Base-by-base conservation (phyloP, 768 basidiomycete species). In the Lentinula boryana region DNA sequence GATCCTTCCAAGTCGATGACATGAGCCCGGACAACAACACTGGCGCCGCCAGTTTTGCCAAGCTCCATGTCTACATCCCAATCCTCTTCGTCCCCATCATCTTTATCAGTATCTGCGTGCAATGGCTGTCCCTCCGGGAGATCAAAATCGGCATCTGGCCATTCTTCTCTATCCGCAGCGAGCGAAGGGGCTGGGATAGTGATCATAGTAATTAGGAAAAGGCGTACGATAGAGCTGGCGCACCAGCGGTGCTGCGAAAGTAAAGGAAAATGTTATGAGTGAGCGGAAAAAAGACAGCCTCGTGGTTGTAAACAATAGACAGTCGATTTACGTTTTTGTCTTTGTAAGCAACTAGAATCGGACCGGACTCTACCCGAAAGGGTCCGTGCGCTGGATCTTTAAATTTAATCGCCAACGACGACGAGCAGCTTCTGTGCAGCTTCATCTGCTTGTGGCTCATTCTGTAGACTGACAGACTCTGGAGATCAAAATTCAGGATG, bases 101-200 rank as follows among this genome's bases (percentile, higher is more conserved):
- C 84, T 74, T 80, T 87, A 78, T 88, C 87, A 21, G 81, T 82
- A 27, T 79, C 80, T 40, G 86, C 72, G 65, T 87, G 84, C 56
- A 91, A 81, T 53, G 84, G 78, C 52, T 82, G 82, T 46, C 84
- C 91, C 52, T 93, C 91, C 58, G 88, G 86, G 21, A 93, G 76
- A 70, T 92, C 91, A 69, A 93, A 93, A 74, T 93, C 91, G 63
- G 88, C 88, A 72, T 93, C 91, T 48, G 84, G 80, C 91, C 91
- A 93, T 76, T 92, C 89, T 74, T 93, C 91, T 63, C 83, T 81
- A 59, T 80, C 71, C 41, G 78, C 68, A 44, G 76, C 72, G 63
- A 80, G 75, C 50, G 81, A 74, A 12, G 85, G 87, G 5, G 86
- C 83, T 40, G 83, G 84, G 43, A 85, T 76, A 55, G 86, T 75